Evolutionary conservation across 345 rosid genomes (phyloP).

Genomic region (Raphanus raphanistrum): DNA sequence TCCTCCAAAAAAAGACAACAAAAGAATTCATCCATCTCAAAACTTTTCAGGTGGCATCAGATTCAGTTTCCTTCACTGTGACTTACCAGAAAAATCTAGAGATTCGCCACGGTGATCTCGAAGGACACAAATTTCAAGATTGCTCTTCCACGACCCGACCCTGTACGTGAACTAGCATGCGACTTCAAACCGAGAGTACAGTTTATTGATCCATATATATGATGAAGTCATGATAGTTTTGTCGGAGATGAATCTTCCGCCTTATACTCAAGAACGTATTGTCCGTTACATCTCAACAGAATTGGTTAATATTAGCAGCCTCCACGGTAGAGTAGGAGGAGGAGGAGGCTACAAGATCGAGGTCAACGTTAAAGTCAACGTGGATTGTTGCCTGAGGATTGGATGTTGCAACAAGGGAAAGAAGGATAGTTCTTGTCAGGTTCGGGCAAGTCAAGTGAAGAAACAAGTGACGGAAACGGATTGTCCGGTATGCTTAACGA

Average conservation of each 20-base stretch:
- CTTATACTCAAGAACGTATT: slow-evolving; percentile 5
- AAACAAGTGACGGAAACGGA: not conserved
- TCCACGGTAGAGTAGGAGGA: not conserved
- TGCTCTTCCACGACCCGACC: not conserved
- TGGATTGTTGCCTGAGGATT: not conserved
- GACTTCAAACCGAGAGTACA: not conserved
- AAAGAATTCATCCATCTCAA: not conserved
- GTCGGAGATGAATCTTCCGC: slow-evolving; percentile 18
- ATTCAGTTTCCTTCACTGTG: not conserved
- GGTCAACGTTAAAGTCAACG: not conserved
- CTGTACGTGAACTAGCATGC: not conserved
- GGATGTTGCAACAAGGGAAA: not conserved
- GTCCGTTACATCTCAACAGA: not conserved
- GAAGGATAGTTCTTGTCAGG: not conserved
- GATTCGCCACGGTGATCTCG: not conserved
- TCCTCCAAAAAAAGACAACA: not conserved
- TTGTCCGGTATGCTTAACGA: slow-evolving; percentile 6
- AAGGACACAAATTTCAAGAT: not conserved
- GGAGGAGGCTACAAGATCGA: slow-evolving; percentile 11
- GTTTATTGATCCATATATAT: slow-evolving; percentile 4
- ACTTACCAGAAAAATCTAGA: not conserved
- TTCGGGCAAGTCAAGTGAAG: not conserved
- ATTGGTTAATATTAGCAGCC: not conserved
- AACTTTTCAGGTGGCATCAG: not conserved
- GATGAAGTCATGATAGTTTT: slow-evolving; percentile 20